These are phyloP conservation scores for Chrysoporthe austroafricana DNA, from an alignment of 2,329 filamentous ascomycete genomes.

Conservation along the genomic window DNA sequence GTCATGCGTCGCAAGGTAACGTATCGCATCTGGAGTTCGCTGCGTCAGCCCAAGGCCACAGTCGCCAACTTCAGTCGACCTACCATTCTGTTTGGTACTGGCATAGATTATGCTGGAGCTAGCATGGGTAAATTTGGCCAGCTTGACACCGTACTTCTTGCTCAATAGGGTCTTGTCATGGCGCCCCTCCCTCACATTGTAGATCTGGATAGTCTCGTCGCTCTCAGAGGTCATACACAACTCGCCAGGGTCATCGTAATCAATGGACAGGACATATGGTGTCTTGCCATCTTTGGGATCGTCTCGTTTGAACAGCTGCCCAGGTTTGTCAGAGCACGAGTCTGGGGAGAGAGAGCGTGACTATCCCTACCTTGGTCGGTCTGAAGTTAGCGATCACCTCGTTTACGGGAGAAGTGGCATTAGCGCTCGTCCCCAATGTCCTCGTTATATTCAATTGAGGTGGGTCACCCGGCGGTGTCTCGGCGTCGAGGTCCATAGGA, in stretches of 20 bases:
- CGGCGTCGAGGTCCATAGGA: constrained; percentile 61
- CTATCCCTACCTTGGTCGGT: constrained; percentile 70
- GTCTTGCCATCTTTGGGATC: constrained; percentile 56
- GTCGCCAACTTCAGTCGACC: constrained; percentile 27
- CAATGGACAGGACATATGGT: constrained; percentile 79
- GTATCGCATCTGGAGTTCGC: constrained; percentile 67
- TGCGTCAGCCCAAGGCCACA: neutral
- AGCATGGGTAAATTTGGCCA: constrained; percentile 93
- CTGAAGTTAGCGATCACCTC: constrained; percentile 79
- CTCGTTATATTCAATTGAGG: constrained; percentile 54
- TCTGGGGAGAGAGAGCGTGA: neutral
- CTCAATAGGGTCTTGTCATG: constrained; percentile 87
- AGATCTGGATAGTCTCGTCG: constrained; percentile 95
- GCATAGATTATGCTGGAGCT: constrained; percentile 91
- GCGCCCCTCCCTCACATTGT: constrained; percentile 88
- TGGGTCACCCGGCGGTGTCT: constrained; percentile 45
- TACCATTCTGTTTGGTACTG: constrained; percentile 91
- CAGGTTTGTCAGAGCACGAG: neutral
- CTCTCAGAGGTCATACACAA: constrained; percentile 88
- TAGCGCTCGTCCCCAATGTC: constrained; percentile 45
- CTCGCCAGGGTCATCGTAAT: constrained; percentile 95
- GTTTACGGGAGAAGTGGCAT: constrained; percentile 67
- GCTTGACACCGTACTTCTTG: constrained; percentile 95
- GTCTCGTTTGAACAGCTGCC: constrained; percentile 63
- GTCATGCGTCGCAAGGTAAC: constrained; percentile 89